Base-by-base conservation (phyloP, 495 filamentous ascomycete genomes). In the Parachaetomium inaequale region DNA sequence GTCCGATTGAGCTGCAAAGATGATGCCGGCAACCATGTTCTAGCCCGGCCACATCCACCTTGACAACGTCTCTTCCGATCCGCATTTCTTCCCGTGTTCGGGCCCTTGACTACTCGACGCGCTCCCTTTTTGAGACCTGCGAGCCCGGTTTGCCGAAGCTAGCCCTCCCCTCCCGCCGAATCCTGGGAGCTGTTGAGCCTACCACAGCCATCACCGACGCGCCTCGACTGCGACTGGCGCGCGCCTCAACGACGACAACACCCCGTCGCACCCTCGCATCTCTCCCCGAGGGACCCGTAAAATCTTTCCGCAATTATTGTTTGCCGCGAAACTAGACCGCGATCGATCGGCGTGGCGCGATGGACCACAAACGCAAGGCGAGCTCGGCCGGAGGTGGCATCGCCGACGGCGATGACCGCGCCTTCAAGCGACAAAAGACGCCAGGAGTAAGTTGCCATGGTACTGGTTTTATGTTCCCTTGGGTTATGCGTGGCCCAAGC, bases 341-440 rank as follows among this genome's bases (percentile, higher is more conserved):
- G 38, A 36, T 34, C n/a, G 29, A 23, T 54, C 53, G 61, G 21
- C 43, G 29, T 29, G 43, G 51, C 55, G 59, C 66, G 46, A 90
- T 90, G 87, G 86, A 85, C 59, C 81, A 81, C 61, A 92, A 90
- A 79, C 84, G 88, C 56, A 89, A 88, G 71, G 81, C 81, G 58
- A 73, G 76, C 61, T 70, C 76, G 17, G 70, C 72, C 50, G 73
- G 71, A 49, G 63, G 70, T 38, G 71, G 67, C 49, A 63, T 57
- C 34, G 74, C 74, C 26, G 78, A 83, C 31, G 58, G 70, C 50
- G 80, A 84, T 34, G 83, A 85, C 59, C 82, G 85, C 64, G 81
- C 81, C 66, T 74, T 81, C 47, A 91, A 91, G 78, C 78, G 84
- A 57, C 80, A 79, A 65, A 87, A 70, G 38, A 59, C 82, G 63